Base-by-base conservation (phyloP, 129 eudicot species). In the Oenanthe sinensis region DNA sequence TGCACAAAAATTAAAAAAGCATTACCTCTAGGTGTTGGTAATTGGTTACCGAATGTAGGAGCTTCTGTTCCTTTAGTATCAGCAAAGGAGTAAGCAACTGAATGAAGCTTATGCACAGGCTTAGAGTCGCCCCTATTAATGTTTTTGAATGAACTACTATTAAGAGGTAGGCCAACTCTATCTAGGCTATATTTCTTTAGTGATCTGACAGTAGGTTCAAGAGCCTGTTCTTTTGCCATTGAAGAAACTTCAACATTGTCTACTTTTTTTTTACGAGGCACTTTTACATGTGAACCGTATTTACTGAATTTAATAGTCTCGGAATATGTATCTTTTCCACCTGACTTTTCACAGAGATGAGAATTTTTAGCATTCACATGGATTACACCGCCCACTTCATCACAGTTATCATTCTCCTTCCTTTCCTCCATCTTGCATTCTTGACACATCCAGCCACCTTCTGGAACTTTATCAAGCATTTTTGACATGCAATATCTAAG, bases 381-480 rank as follows among this genome's bases (percentile, higher is more conserved):
- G 45, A 84, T 88, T 78, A 83, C 93, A 79, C 72, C 84, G 72
- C 75, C 85, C 88, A 77, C 83, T 42, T 74, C 81, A 65, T 78
- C 85, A 67, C 17, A 16, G 70, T 62, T 84, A 69, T 49, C 84
- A 79, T 84, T 84, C 73, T 65, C 85, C 81, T 79, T 85, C 40
- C 67, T 81, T 80, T 71, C 85, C 75, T 84, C 79, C 36, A 65
- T 71, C 78, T 83, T 84, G 85, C 99, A 95, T 78, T 90, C 97
- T 84, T 95, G 96, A 84, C 99, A 95, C 76, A 90, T 68, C 99
- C 99, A 95, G 71, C 92, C 94, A 81, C 97, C 96, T 86, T 88
- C 92, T 0, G 99, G 99, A 77, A 90, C 91, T 84, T 87, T 79
- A 74, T 80, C 87, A 77, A 86, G 75, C 88, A 75, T 89, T 84